phyloP scores from a whole-genome alignment of 2,329 filamentous ascomycete species.

The Microsporum audouinii region DNA sequence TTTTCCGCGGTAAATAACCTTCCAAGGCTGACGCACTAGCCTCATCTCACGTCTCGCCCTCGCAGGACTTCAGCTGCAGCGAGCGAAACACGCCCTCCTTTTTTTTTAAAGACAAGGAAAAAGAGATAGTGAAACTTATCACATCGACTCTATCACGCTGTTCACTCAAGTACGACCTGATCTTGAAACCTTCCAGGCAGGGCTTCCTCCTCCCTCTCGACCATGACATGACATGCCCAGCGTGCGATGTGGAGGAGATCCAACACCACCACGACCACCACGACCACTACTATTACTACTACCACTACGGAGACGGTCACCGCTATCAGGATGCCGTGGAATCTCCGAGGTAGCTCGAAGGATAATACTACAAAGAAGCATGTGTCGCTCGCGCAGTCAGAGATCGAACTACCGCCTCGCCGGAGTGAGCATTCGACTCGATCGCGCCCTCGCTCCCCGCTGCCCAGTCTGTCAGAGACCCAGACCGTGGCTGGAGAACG shows the following conservation, averaged over 20 bases:
- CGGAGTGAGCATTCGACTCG: constrained; percentile 1
- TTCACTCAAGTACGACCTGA: not conserved
- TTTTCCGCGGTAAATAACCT: not conserved
- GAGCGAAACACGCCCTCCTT: not conserved
- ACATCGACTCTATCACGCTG: constrained; percentile 3
- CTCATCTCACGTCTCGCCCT: not conserved
- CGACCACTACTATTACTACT: not conserved
- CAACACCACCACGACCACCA: constrained; percentile 2
- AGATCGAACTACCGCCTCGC: not conserved
- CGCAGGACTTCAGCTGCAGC: not conserved
- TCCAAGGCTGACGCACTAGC: constrained; percentile 5
- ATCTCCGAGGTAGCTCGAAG: not conserved
- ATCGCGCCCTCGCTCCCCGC: constrained; percentile 2
- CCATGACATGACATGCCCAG: constrained; percentile 3
- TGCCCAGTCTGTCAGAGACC: constrained; percentile 1
- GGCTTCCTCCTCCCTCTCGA: not conserved
- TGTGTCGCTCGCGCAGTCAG: not conserved
- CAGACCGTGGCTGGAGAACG: not conserved
- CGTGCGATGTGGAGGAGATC: constrained; percentile 3
- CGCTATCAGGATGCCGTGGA: not conserved
- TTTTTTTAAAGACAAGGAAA: not conserved
- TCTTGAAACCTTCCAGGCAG: not conserved
- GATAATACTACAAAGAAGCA: not conserved
- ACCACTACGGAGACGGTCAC: not conserved
- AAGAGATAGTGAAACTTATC: not conserved